Base-by-base conservation (phyloP, 2,329 filamentous ascomycete genomes). In the Colletotrichum sp. region DNA sequence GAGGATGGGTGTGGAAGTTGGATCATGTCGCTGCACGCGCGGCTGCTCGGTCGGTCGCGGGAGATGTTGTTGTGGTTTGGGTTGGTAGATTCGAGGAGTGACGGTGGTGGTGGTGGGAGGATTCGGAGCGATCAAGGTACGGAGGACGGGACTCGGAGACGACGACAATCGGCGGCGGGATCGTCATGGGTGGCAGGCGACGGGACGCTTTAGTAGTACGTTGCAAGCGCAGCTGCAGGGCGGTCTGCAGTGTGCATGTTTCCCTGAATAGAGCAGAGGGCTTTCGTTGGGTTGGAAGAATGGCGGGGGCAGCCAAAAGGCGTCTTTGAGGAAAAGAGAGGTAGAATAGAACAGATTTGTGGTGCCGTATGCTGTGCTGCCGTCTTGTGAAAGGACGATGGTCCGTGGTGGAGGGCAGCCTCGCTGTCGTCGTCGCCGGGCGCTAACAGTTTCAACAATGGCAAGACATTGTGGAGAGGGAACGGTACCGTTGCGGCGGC, bases 111-210 rank as follows among this genome's bases (percentile, higher is more conserved):
- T 52, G 26, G 55, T 52, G 26, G 60, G 55, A 55, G 60, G 55
- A 62, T 36, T 77, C 67, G 72, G 49, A 66, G 30, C 36, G 52
- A 52, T 75, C 72, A 72, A 73, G 65, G 21, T 68, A 69, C 49
- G 74, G 72, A 59, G 71, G 71, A 69, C 70, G 21, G 44, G 59
- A 74, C 30, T 71, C 59, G 71, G 74, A 74, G 55, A 34, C 55
- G 67, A 75, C 74, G 65, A 74, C 59, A 69, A 49, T 69, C 34
- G 70, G 71, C 74, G 65, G 65, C 64, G 64, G 64, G 65, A 69
- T 74, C 70, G 74, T 76, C 74, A 76, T 76, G 74, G 60, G 74
- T 76, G 74, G 74, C 74, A 76, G 70, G 62, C 39, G 36, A 64
- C 28, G 64, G n/a, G 21, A 65, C 70, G 62, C 65, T 74, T 44